A percentile compares a stretch with the other conserved stretches of the same genome.
These are phyloP conservation scores for Fomitiporia mediterranea DNA, from an alignment of 1,284 basidiomycete species.

Conservation along the genomic window DNA sequence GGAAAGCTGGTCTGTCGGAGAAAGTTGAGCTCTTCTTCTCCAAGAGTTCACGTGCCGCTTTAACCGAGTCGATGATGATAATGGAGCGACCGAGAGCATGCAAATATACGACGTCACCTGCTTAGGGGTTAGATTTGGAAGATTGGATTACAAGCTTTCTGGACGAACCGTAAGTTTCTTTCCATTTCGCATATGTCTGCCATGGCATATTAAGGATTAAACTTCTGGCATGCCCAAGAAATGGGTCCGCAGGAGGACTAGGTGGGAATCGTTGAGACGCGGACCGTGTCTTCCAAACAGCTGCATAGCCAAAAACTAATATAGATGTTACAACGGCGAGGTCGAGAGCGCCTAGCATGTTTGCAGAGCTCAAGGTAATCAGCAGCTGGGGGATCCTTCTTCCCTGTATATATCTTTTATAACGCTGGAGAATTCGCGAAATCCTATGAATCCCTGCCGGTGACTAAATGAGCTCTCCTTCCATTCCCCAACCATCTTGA, in stretches of 20 bases:
- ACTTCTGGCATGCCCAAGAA: slow-evolving; percentile 31
- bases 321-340: too few species aligned
- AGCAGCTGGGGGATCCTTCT: too few species aligned
- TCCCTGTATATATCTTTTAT: too few species aligned
- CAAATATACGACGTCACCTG: slow-evolving; percentile 29
- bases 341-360: too few species aligned
- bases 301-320: too few species aligned
- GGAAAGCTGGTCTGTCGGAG: neutral
- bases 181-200: slow-evolving; percentile 30
- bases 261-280: too few species aligned
- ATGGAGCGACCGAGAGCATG: slow-evolving; percentile 31
- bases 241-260: slow-evolving; percentile 30
- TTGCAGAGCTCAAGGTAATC: too few species aligned
- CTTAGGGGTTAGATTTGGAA: slow-evolving; percentile 11
- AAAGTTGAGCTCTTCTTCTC: slow-evolving; percentile 25
- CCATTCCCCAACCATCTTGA: too few species aligned
- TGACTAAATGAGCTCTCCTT: too few species aligned
- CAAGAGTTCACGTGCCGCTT: slow-evolving; percentile 35
- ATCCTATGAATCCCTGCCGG: too few species aligned
- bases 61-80: slow-evolving; percentile 33
- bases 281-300: too few species aligned
- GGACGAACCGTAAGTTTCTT: slow-evolving; percentile 28
- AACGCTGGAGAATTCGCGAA: too few species aligned
- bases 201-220: slow-evolving; percentile 30
- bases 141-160: neutral